Base-by-base conservation (phyloP, 2,329 filamentous ascomycete genomes). In the Xylaria sp. region DNA sequence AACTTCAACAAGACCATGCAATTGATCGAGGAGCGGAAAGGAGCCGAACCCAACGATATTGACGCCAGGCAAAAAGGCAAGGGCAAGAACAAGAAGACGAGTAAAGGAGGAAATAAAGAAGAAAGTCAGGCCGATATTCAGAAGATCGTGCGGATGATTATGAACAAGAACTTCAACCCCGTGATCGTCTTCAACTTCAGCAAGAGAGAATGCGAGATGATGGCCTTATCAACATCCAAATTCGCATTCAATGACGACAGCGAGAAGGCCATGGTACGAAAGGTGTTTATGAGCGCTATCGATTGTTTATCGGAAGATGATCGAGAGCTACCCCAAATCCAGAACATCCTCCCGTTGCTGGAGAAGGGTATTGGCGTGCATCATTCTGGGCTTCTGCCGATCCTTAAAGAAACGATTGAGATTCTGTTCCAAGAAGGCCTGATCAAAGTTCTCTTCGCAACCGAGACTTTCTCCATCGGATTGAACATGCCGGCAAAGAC, bases 111-210 rank as follows among this genome's bases (percentile, higher is more conserved):
- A 17, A 82, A 84, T n/a, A 82, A 83, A 39, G 82, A 88, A 56
- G 85, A 82, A 22, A 87, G 86, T 18, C 72, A 85, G 13, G 86
- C 86, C 1, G 94, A 99, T 73, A 96, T 99, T 57, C 92, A 91
- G 78, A 97, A 97, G 80, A 96, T 99, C 66, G 90, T 99, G 63
- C 90, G 90, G 73, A 99, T 99, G 94, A 96, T 97, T 64, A 96
- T 99, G 88, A 83, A 91, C 75, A 96, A 92, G 77, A 94, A 90
- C 70, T 95, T 94, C 75, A 97, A 99, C 68, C 94, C 94, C 0
- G 94, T 97, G 66, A 99, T 99, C 70, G 92, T 99, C 38, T 99
- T 99, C 83, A 97, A 93, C 74, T 99, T 99, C 78, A 97, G 92
- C 81, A 99, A 99, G 78, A 84, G 93, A 62, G 93, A 97, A 67